Percentiles rank a stretch among this genome's conserved stretches.
Conservation (phyloP, 2,329 filamentous ascomycete species). For the Phialophora tarda region DNA sequence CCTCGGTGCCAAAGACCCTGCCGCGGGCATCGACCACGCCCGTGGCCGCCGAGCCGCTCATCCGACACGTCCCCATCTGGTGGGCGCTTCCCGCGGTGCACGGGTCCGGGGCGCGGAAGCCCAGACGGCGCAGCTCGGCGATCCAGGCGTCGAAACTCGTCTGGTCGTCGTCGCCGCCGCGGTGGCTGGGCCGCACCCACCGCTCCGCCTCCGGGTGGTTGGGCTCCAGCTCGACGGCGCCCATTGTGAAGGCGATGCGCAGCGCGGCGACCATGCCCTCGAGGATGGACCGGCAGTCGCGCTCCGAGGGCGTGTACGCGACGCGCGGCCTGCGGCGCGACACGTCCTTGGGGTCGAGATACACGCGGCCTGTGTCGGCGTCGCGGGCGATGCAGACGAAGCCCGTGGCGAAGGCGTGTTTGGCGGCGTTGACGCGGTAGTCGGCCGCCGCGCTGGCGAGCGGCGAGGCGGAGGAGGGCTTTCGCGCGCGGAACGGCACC, state of each 20-base stretch:
- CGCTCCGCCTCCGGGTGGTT: constrained; percentile 66
- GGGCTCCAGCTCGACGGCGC: constrained; percentile 79
- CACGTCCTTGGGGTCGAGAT: constrained; percentile 74
- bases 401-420: constrained; percentile 70
- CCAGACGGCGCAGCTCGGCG: constrained; percentile 51
- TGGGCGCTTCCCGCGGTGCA: constrained; percentile 52
- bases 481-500: constrained; percentile 63
- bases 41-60: constrained; percentile 50
- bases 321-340: constrained; percentile 68
- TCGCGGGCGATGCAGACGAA: constrained; percentile 79
- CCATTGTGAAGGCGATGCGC: constrained; percentile 77
- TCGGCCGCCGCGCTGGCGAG: constrained; percentile 63
- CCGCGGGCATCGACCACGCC: constrained; percentile 54
- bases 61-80: constrained; percentile 59
- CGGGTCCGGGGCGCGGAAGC: constrained; percentile 55
- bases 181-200: constrained; percentile 58
- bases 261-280: constrained; percentile 73
- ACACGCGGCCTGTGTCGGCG: constrained; percentile 74
- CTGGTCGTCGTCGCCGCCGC: constrained; percentile 44
- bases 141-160: constrained; percentile 62
- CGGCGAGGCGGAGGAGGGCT: not conserved
- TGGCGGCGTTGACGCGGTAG: constrained; percentile 73
- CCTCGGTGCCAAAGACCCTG: constrained; percentile 54
- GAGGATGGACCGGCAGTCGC: constrained; percentile 73
- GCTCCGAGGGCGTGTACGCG: constrained; percentile 71